Evolutionary conservation across 2,329 filamentous ascomycete genomes (phyloP).

Genomic region (Podosphaera fusca): DNA sequence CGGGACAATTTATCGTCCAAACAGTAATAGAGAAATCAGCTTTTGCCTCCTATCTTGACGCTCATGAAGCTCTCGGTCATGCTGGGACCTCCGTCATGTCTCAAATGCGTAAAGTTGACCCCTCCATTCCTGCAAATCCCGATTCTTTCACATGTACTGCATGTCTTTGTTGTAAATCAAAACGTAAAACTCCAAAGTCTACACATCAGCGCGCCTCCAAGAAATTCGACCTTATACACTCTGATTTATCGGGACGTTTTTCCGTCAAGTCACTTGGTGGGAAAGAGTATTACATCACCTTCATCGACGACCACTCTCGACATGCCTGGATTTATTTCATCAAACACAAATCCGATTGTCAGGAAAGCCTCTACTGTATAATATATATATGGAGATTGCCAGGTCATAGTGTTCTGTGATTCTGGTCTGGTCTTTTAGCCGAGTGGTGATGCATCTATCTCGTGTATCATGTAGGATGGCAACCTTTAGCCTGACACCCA

Average conservation of each 20-base stretch:
- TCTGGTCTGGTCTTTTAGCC: too few species aligned
- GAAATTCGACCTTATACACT: background rate
- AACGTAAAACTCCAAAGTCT: background rate
- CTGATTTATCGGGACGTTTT: background rate
- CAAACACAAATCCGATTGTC: background rate
- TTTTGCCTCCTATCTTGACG: conserved; percentile 1
- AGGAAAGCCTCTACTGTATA: too few species aligned
- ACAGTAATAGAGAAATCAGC: background rate
- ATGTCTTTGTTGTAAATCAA: background rate
- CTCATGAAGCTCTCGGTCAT: background rate
- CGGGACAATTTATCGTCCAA: background rate
- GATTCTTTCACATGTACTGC: background rate
- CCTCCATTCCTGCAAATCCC: background rate
- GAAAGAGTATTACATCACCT: background rate
- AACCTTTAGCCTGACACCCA: too few species aligned
- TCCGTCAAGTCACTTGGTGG: conserved; percentile 1
- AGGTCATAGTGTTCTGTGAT: too few species aligned
- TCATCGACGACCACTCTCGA: background rate
- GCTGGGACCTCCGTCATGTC: conserved; percentile 1
- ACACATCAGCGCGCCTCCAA: conserved; percentile 1
- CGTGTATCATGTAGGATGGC: too few species aligned
- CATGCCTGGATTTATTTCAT: conserved; percentile 1
- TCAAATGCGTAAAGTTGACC: background rate
- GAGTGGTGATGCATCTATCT: too few species aligned
- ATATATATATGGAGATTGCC: too few species aligned